Conservation (phyloP, 176 grass and related monocot species). For the Oryza coarctata region DNA sequence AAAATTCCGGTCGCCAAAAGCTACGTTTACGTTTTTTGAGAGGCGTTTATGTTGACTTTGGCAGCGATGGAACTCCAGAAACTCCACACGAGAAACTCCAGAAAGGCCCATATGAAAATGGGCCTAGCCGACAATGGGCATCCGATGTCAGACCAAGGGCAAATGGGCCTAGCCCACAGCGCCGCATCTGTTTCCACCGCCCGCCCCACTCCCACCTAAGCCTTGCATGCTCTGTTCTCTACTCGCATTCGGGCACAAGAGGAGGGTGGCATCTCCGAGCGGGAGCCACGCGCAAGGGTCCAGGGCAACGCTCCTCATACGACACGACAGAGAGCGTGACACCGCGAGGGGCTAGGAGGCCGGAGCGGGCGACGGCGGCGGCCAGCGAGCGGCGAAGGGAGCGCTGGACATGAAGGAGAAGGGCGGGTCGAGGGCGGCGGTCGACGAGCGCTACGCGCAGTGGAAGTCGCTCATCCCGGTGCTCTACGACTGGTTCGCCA, state of each 20-base stretch:
- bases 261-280: neutral
- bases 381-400: neutral
- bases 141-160: neutral
- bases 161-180: neutral
- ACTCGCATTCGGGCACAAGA: neutral
- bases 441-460: constrained; percentile 75
- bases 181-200: neutral
- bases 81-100: too few species aligned
- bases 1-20: neutral
- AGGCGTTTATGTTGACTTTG: neutral
- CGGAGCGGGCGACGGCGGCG: constrained; percentile 29
- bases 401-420: constrained; percentile 54
- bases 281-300: neutral
- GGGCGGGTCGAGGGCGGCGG: constrained; percentile 51
- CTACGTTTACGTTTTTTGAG: neutral
- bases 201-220: neutral
- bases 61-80: neutral
- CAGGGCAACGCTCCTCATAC: constrained; percentile 25
- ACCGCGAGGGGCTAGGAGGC: constrained; percentile 8
- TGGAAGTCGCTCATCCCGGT: constrained; percentile 91
- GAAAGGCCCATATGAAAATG: neutral
- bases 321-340: constrained; percentile 18
- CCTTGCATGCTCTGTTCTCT: constrained; percentile 17
- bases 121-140: neutral
- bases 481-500: constrained; percentile 92